A percentile compares a stretch with the other conserved stretches of the same genome.
These are phyloP conservation scores for Eudorina sp. DNA, from an alignment of 139 green algal genomes.

Conservation along the genomic window DNA sequence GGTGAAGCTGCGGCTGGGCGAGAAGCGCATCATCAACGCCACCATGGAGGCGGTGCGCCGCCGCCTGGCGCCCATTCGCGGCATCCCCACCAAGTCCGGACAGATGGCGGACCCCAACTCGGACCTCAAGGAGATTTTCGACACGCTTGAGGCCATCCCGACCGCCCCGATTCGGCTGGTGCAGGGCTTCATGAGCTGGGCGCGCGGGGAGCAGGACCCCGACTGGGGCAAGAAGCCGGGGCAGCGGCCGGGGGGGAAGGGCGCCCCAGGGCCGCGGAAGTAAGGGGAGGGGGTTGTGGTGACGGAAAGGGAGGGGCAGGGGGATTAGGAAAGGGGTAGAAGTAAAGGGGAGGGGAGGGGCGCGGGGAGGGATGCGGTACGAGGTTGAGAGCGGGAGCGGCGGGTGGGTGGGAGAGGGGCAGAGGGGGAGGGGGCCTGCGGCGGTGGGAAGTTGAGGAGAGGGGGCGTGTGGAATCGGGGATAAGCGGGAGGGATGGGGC, in stretches of 20 bases:
- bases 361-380: too few relatives aligned
- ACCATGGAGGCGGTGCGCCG: conserved; percentile 75
- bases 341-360: too few relatives aligned
- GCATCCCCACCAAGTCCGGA: conserved; percentile 95
- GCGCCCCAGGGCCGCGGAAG: background rate
- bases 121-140: conserved; percentile 96
- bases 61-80: conserved; percentile 93
- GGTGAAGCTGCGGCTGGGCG: conserved; percentile 69
- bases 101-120: conserved; percentile 89
- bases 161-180: conserved; percentile 75
- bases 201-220: conserved; percentile 63
- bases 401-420: too few relatives aligned
- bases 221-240: conserved; percentile 50
- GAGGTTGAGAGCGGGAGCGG: too few relatives aligned
- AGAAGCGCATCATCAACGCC: conserved; percentile 63
- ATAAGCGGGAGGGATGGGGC: too few relatives aligned
- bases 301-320: background rate
- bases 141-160: conserved; percentile 86
- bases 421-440: too few relatives aligned
- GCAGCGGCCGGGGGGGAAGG: background rate
- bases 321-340: background rate
- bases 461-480: too few relatives aligned
- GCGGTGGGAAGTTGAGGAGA: too few relatives aligned
- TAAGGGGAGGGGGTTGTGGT: background rate
- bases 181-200: conserved; percentile 75